Evolutionary conservation across 2,329 filamentous ascomycete species (phyloP).

Genomic region (Colletotrichum eleusines): DNA sequence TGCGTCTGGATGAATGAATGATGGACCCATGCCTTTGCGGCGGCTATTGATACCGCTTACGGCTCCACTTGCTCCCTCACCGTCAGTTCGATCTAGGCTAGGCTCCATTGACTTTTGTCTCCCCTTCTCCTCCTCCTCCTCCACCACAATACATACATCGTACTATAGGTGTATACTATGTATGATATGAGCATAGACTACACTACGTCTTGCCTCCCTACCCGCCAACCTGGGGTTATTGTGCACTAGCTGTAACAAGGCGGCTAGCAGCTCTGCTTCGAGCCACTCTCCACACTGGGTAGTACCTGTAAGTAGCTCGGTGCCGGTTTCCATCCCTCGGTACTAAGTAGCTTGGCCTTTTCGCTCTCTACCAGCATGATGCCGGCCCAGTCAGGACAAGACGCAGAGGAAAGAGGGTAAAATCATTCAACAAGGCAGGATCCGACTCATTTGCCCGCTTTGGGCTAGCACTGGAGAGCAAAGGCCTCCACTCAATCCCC

Average conservation of each 20-base stretch:
- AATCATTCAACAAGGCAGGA: background rate
- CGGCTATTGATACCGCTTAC: background rate
- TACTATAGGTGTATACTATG: too few species aligned
- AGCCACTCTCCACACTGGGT: background rate
- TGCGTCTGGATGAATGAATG: background rate
- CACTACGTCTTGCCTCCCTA: background rate
- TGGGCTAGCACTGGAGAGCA: background rate
- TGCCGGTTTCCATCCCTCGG: background rate
- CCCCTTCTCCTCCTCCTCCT: background rate
- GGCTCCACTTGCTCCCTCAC: background rate
- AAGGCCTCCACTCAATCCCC: background rate
- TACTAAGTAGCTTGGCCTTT: background rate
- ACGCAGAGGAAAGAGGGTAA: background rate
- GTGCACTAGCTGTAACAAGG: background rate
- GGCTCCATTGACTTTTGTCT: constrained; percentile 11
- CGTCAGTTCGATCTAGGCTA: background rate
- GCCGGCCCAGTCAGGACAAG: background rate
- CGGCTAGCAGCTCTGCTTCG: background rate
- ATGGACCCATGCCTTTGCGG: constrained; percentile 4
- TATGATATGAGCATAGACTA: too few species aligned
- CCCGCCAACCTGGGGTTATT: constrained; percentile 6
- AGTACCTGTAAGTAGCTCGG: background rate
- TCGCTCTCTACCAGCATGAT: background rate
- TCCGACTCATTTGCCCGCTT: background rate
- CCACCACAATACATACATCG: constrained; percentile 1